These are phyloP conservation scores for Saccharomycopsis synnaedendra DNA, from an alignment of 805 yeast species.

Conservation along the genomic window DNA sequence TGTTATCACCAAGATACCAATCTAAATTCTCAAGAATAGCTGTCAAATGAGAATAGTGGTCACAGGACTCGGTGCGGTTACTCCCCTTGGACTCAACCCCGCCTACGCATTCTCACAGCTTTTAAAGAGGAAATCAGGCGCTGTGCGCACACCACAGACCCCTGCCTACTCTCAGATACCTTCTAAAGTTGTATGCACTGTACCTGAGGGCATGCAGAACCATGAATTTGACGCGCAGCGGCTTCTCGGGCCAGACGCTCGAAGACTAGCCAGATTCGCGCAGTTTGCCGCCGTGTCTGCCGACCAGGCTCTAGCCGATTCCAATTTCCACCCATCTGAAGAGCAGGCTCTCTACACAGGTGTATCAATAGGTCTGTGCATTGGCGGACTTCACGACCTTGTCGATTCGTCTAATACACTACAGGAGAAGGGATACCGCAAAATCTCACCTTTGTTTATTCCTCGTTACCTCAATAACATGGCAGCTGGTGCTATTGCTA, in stretches of 20 bases:
- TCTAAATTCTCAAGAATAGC: too few species aligned
- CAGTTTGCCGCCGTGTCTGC: constrained; percentile 76
- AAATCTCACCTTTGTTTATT: constrained; percentile 75
- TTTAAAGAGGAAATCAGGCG: constrained; percentile 42
- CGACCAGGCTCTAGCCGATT: constrained; percentile 62
- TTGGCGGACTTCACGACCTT: constrained; percentile 73
- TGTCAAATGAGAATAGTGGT: constrained; percentile 54
- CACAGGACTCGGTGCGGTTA: constrained; percentile 80
- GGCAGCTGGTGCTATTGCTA: constrained; percentile 90
- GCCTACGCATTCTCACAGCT: constrained; percentile 41
- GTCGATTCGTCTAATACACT: constrained; percentile 51
- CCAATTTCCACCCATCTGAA: constrained; percentile 26
- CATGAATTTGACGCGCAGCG: neutral
- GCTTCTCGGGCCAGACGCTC: constrained; percentile 14
- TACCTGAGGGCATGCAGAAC: constrained; percentile 30
- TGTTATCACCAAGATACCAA: too few species aligned
- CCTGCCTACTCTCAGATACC: constrained; percentile 37
- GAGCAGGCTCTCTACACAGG: constrained; percentile 36
- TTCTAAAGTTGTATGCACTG: constrained; percentile 61
- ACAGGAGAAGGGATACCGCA: constrained; percentile 42
- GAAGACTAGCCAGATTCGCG: constrained; percentile 60
- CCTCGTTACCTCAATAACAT: constrained; percentile 79
- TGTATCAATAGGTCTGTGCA: constrained; percentile 86
- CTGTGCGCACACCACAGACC: constrained; percentile 38
- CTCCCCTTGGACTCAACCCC: constrained; percentile 76